These are phyloP conservation scores for Claviceps monticola DNA, from an alignment of 2,329 filamentous ascomycete genomes.

Conservation along the genomic window DNA sequence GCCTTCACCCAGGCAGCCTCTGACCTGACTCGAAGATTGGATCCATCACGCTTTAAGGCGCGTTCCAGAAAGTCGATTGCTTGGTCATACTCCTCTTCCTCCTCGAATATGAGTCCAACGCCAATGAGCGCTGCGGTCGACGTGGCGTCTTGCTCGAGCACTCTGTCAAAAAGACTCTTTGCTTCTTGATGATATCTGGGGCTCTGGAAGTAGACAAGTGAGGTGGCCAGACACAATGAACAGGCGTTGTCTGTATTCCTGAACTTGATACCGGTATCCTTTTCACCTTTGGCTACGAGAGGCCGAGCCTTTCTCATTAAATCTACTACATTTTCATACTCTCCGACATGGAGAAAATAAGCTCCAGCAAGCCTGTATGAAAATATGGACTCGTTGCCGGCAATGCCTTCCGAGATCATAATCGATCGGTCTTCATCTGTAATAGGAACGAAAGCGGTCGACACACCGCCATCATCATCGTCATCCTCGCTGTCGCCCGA, in stretches of 20 bases:
- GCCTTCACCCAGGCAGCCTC: conserved; percentile 91
- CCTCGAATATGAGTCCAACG: conserved; percentile 81
- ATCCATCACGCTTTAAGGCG: conserved; percentile 57
- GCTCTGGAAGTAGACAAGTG: conserved; percentile 78
- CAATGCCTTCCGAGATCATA: conserved; percentile 64
- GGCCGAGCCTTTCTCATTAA: conserved; percentile 61
- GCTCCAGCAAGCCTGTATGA: conserved; percentile 73
- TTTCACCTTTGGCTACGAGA: conserved; percentile 44
- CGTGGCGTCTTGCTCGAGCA: conserved; percentile 60
- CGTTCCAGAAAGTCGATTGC: conserved; percentile 70
- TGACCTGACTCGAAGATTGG: conserved; percentile 65
- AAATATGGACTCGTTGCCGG: conserved; percentile 56
- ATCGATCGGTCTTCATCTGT: conserved; percentile 67
- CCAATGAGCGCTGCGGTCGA: conserved; percentile 78
- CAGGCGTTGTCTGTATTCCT: conserved; percentile 59
- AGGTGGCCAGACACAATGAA: conserved; percentile 68
- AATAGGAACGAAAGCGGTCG: conserved; percentile 41
- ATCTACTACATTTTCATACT: conserved; percentile 70
- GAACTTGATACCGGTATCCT: conserved; percentile 55
- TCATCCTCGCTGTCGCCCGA: conserved; percentile 47
- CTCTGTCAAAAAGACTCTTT: conserved; percentile 68
- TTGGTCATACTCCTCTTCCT: conserved; percentile 75
- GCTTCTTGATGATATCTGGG: conserved; percentile 84
- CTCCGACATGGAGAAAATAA: conserved; percentile 73
- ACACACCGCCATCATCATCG: conserved; percentile 41